Evolutionary conservation across 495 filamentous ascomycete genomes (phyloP), one percentile per base, ranked within the genome.

Genomic region (Penicillium malachiteum): DNA sequence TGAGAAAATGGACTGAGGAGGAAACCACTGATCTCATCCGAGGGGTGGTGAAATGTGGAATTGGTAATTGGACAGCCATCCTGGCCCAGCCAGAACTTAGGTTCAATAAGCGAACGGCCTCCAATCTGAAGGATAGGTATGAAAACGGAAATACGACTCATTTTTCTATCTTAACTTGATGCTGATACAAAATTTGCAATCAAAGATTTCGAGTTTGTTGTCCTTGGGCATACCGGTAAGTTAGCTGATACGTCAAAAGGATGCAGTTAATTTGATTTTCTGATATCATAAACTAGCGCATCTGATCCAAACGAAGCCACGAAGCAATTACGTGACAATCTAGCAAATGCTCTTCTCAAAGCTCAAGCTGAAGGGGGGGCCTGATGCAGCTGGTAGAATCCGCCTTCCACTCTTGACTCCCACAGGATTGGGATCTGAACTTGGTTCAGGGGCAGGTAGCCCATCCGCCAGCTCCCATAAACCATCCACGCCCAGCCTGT

Each of bases 31-130:
- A 87, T 50, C 72, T 96, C 10, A 69, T 95, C 30, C 77, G 84
- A 50, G 92, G 91, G 1, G 91, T 95, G 14, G 78, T 84, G 39
- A 87, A 85, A 54, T 89, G 91, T 67, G 91, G 91, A 0, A 86
- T 95, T 50, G 91, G 91, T 16, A 90, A 85, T 64, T 96, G 92
- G 92, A 94, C 87, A 37, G 83, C 83, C 41, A 95, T 96, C 13
- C 68, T 94, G n/a, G 79, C 87, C 10, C 85, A 91, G 54, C 73
- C 84, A 1, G 84, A 86, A 26, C 87, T 89, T 60, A 76, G 74
- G 14, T 96, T 96, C 71, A 86, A 92, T 61, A 79, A 81, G 33
- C 80, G 91, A 39, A 87, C 84, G 32, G 84, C 88, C 14, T 84
- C 89, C 10, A 91, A 96, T 64, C 69, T 96, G 55, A 96, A 96